Conservation (phyloP, 1,139 yeast genomes). For the Kodamaea fungicola region DNA sequence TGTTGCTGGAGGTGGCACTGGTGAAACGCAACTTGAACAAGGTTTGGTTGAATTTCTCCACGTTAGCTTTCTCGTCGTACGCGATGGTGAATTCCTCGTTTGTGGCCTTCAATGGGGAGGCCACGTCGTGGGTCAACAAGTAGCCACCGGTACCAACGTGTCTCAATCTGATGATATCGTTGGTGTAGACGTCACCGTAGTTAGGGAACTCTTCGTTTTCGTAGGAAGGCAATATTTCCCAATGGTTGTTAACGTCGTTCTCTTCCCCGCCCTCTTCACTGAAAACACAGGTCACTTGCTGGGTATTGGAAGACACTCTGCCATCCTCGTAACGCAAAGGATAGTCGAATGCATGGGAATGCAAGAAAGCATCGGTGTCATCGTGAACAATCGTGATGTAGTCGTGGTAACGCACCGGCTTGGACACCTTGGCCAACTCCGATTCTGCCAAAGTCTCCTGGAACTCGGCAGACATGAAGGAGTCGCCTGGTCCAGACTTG, state of each 20-base stretch:
- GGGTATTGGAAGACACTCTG: slow-evolving; percentile 90
- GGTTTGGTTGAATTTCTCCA: slow-evolving; percentile 65
- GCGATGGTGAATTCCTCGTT: slow-evolving; percentile 40
- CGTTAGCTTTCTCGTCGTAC: slow-evolving; percentile 50
- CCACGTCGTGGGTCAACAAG: slow-evolving; percentile 90
- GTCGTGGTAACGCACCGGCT: slow-evolving; percentile 72
- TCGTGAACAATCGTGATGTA: slow-evolving; percentile 72
- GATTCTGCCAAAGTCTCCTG: slow-evolving; percentile 90
- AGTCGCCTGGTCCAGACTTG: slow-evolving; percentile 94
- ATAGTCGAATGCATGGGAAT: slow-evolving; percentile 70
- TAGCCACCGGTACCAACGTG: slow-evolving; percentile 80
- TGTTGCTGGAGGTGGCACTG: slow-evolving; percentile 31
- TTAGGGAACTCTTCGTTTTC: neutral
- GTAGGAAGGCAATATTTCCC: slow-evolving; percentile 79
- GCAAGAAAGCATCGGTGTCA: slow-evolving; percentile 71
- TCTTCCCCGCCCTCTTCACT: slow-evolving; percentile 21
- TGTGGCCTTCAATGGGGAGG: slow-evolving; percentile 47
- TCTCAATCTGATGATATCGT: slow-evolving; percentile 72
- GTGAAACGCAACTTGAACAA: slow-evolving; percentile 70
- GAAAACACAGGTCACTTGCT: slow-evolving; percentile 79
- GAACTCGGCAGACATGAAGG: slow-evolving; percentile 88
- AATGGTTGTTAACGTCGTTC: slow-evolving; percentile 66
- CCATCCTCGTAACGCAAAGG: slow-evolving; percentile 97
- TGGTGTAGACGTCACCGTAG: slow-evolving; percentile 36
- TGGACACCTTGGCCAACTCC: slow-evolving; percentile 67